Conservation (phyloP, 2,329 filamentous ascomycete species). For the Aureobasidium sp. region DNA sequence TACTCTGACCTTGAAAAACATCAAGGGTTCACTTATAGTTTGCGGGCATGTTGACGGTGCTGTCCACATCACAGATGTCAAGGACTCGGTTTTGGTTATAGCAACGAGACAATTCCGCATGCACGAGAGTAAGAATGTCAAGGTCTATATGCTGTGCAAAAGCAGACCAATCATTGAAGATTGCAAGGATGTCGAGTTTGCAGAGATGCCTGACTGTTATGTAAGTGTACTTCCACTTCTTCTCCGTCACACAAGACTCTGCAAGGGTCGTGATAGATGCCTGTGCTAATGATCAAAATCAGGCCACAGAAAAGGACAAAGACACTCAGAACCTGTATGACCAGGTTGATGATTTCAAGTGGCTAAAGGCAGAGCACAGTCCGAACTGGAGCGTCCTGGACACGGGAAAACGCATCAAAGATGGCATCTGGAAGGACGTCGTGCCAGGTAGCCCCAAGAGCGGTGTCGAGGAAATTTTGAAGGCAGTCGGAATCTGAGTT, state of each 20-base stretch:
- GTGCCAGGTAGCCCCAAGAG: constrained; percentile 56
- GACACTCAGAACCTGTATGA: constrained; percentile 63
- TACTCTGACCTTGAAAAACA: constrained; percentile 59
- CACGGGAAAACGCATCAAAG: constrained; percentile 33
- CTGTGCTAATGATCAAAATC: background rate
- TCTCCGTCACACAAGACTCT: background rate
- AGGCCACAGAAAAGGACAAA: constrained; percentile 20
- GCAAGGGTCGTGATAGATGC: no score
- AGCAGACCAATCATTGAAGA: constrained; percentile 93
- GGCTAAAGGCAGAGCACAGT: constrained; percentile 77
- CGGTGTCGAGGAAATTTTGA: constrained; percentile 58
- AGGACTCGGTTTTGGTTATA: constrained; percentile 67
- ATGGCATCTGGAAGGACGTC: constrained; percentile 17
- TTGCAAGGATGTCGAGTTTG: constrained; percentile 70
- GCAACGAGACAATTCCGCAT: constrained; percentile 83
- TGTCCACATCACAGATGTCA: constrained; percentile 70
- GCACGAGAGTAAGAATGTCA: constrained; percentile 74
- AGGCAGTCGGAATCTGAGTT: constrained; percentile 20
- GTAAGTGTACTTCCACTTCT: constrained; percentile 42
- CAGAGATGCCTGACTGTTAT: constrained; percentile 61
- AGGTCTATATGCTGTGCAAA: constrained; percentile 72
- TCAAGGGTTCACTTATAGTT: constrained; percentile 63
- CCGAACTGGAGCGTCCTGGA: constrained; percentile 78
- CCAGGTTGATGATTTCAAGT: constrained; percentile 94
- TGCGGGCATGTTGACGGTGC: constrained; percentile 72